Base-by-base conservation (phyloP, 2,329 filamentous ascomycete species). In the Penicillium freii region DNA sequence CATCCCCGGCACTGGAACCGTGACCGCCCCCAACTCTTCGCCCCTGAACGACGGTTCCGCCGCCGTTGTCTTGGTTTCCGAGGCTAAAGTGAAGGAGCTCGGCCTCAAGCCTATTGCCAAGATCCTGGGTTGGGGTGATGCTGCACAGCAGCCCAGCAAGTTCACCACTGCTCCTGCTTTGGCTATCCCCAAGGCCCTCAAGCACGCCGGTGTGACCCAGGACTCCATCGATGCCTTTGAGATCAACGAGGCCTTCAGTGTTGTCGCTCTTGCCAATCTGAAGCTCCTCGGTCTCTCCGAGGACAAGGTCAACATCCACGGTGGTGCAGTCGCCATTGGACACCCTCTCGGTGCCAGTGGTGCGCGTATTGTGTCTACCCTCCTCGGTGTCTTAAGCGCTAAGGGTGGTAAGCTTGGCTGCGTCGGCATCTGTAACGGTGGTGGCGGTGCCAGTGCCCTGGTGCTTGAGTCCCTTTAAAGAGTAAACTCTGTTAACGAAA, bases 221-320 rank as follows among this genome's bases (percentile, higher is more conserved):
- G 85, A 88, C 62, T 83, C 90, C 58, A 83, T 99, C 57, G 93
- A 97, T 71, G 94, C 87, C 68, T 99, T 94, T 77, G 94, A 99
- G 83, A 97, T 99, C 83, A 99, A 99, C 82, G 94, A 99, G 82
- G 94, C 94, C 42, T 99, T 99, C 82, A 94, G 90, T 62, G 94
- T 96, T 49, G 94, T 99, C 62, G 91, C 94, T 39, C 84, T 99
- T 51, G 92, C 94, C 66, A 99, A 99, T 82, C 87, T 96, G 80
- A 96, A 99, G 85, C 77, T 97, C 54, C 86, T 99, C 40, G 83
- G 82, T 61, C 80, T 99, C 56, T 81, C 82, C 63, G 84, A 90
- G 64, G 90, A 92, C 59, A 95, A 92, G 79, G 92, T 99, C 73
- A 99, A 99, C 80, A 81, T 97, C 56, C 93, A 92, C 71, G 94